Conservation (phyloP, 129 eudicot genomes). For the carrot (Daucus carota) region DNA sequence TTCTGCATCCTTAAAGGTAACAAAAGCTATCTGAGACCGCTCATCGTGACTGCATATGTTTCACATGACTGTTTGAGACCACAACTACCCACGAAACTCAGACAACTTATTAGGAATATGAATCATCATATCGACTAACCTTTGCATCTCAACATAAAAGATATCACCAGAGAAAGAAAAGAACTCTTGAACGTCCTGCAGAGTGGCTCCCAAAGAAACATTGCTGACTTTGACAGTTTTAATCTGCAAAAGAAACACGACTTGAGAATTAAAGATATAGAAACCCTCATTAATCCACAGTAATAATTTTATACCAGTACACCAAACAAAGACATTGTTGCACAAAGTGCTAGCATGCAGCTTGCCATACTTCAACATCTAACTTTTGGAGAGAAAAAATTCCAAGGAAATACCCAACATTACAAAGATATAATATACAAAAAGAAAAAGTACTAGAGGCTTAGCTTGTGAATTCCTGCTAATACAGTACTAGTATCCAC, state of each 20-base stretch:
- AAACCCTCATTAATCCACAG: not conserved
- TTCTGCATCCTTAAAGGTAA: slow-evolving; percentile 83
- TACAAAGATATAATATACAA: not conserved
- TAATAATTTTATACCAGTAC: not conserved
- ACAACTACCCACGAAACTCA: not conserved
- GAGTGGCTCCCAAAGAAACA: slow-evolving; percentile 76
- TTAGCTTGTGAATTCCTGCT: too few relatives aligned
- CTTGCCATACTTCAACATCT: not conserved
- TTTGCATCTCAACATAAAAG: slow-evolving; percentile 72
- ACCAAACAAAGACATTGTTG: not conserved
- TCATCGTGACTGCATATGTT: slow-evolving; percentile 53
- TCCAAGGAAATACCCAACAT: not conserved
- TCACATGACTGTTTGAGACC: slow-evolving; percentile 9
- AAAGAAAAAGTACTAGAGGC: not conserved
- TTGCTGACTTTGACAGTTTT: slow-evolving; percentile 88
- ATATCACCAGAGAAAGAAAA: slow-evolving; percentile 95
- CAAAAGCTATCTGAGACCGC: slow-evolving; percentile 69
- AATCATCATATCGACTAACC: slow-evolving; percentile 33
- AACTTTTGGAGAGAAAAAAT: not conserved
- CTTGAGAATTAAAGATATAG: not conserved
- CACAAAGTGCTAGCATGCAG: not conserved
- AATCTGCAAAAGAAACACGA: slow-evolving; percentile 30
- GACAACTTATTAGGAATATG: not conserved
- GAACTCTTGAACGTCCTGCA: slow-evolving; percentile 84
- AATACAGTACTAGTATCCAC: too few relatives aligned